These are phyloP conservation scores for Suhomyces anneliseae DNA, from an alignment of 1,139 yeast species.

Conservation along the genomic window DNA sequence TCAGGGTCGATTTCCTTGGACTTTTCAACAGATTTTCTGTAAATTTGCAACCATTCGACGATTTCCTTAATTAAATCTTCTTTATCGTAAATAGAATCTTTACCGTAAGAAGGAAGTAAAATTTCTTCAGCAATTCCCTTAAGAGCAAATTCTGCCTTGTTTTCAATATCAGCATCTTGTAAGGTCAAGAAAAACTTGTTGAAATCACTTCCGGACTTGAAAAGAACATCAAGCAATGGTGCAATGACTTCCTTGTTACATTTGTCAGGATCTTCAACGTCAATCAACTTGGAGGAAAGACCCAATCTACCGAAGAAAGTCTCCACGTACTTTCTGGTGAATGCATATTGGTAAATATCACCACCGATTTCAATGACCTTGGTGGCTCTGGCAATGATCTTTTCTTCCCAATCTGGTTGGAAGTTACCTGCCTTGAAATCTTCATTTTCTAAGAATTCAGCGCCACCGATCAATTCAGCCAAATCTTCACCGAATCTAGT, in stretches of 20 bases:
- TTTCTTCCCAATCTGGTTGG: conserved; percentile 50
- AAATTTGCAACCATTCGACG: conserved; percentile 40
- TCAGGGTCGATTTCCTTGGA: conserved; percentile 26
- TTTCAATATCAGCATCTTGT: conserved; percentile 40
- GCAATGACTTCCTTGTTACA: conserved; percentile 51
- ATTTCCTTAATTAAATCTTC: conserved; percentile 35
- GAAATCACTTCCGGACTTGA: conserved; percentile 68
- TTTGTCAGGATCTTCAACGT: conserved; percentile 34
- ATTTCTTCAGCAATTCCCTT: conserved; percentile 34
- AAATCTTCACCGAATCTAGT: conserved; percentile 81
- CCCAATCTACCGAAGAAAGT: conserved; percentile 74
- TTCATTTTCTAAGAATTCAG: conserved; percentile 44
- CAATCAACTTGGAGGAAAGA: conserved; percentile 39
- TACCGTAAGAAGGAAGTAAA: conserved; percentile 22
- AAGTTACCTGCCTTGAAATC: conserved; percentile 32
- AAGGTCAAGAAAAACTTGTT: conserved; percentile 72
- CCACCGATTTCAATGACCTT: conserved; percentile 63
- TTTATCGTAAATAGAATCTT: conserved; percentile 26
- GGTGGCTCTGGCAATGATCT: conserved; percentile 62
- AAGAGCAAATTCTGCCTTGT: conserved; percentile 11
- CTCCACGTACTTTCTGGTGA: conserved; percentile 58
- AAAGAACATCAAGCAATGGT: conserved; percentile 64
- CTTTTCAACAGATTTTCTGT: conserved; percentile 36
- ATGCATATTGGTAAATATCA: conserved; percentile 62
- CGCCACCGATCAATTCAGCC: conserved; percentile 77